Evolutionary conservation across 371 early-diverging fungal genomes (phyloP).

Genomic region (Mucor lusitanicus): DNA sequence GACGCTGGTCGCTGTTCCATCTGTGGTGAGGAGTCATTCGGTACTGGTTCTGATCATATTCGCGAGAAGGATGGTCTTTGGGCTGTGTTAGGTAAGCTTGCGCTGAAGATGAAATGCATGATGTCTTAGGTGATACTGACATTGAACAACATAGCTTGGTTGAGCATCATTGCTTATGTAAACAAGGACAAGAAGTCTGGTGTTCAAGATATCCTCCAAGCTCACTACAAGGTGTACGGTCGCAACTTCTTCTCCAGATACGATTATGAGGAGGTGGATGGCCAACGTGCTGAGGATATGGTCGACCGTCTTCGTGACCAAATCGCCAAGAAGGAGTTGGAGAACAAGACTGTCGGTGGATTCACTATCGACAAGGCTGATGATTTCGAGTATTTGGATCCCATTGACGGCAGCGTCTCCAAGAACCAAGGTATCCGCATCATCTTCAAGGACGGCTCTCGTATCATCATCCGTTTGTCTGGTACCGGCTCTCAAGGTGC

Average conservation of each 20-base stretch:
- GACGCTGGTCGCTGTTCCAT: slow-evolving; percentile 94
- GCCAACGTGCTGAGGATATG: slow-evolving; percentile 79
- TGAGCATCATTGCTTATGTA: slow-evolving; percentile 86
- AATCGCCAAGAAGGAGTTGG: slow-evolving; percentile 51
- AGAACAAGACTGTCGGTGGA: slow-evolving; percentile 59
- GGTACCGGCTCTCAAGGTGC: slow-evolving; percentile 97
- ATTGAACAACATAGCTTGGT: slow-evolving; percentile 71
- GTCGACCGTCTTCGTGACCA: slow-evolving; percentile 67
- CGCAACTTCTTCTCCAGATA: slow-evolving; percentile 96
- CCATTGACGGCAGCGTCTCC: slow-evolving; percentile 87
- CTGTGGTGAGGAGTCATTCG: slow-evolving; percentile 98
- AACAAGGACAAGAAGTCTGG: slow-evolving; percentile 57
- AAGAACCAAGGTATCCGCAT: slow-evolving; percentile 92
- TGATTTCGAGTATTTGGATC: slow-evolving; percentile 93
- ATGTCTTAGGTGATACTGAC: slow-evolving; percentile 11
- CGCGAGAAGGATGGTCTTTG: slow-evolving; percentile 99
- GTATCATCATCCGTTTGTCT: slow-evolving; percentile 89
- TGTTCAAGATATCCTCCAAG: slow-evolving; percentile 79
- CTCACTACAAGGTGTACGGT: slow-evolving; percentile 85
- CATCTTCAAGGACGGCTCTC: slow-evolving; percentile 87
- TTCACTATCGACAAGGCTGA: slow-evolving; percentile 78
- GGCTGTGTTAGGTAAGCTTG: slow-evolving; percentile 80
- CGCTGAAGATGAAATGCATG: neutral
- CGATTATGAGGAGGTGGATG: slow-evolving; percentile 96
- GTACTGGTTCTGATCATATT: slow-evolving; percentile 97